A percentile compares a stretch with the other conserved stretches of the same genome.
Conservation (phyloP, 2,329 filamentous ascomycete genomes). For the Pyricularia sp. region DNA sequence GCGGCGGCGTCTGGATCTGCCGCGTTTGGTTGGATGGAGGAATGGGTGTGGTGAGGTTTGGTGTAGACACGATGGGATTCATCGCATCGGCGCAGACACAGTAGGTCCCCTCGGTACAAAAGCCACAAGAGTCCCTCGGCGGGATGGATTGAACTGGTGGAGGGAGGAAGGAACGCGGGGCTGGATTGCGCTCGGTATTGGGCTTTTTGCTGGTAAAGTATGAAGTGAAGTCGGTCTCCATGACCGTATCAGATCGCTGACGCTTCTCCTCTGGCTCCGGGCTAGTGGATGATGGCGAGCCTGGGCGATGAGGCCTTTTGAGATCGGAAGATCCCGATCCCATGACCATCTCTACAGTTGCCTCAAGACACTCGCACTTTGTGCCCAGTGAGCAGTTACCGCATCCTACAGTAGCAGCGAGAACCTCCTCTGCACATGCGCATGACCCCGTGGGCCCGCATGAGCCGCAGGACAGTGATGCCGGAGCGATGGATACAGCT, state of each 20-base stretch:
- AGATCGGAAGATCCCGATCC: conserved; percentile 23
- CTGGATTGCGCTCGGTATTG: conserved; percentile 12
- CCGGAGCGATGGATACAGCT: conserved; percentile 19
- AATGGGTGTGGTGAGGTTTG: conserved; percentile 26
- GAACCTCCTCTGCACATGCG: conserved; percentile 49
- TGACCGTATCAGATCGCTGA: conserved; percentile 37
- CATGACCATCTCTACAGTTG: conserved; percentile 24
- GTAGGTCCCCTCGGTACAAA: conserved; percentile 73
- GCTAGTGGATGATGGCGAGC: conserved; percentile 30
- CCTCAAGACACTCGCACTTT: conserved; percentile 53
- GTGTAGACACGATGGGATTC: conserved; percentile 20
- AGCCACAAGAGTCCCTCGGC: conserved; percentile 65
- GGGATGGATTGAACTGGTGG: conserved; percentile 20
- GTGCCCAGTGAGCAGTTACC: conserved; percentile 54
- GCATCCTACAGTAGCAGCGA: conserved; percentile 49
- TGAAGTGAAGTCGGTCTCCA: conserved; percentile 68
- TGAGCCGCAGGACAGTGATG: conserved; percentile 41
- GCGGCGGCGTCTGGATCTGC: conserved; percentile 47
- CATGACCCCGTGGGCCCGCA: conserved; percentile 45
- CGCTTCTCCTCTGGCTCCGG: conserved; percentile 46
- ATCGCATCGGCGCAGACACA: conserved; percentile 65
- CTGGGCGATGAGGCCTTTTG: conserved; percentile 34
- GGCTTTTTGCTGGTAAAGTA: conserved; percentile 45
- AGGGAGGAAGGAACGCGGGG: neutral
- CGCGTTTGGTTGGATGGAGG: conserved; percentile 26